phyloP scores from a whole-genome alignment of 2,329 filamentous ascomycete species.

The Colletotrichum godetiae region DNA sequence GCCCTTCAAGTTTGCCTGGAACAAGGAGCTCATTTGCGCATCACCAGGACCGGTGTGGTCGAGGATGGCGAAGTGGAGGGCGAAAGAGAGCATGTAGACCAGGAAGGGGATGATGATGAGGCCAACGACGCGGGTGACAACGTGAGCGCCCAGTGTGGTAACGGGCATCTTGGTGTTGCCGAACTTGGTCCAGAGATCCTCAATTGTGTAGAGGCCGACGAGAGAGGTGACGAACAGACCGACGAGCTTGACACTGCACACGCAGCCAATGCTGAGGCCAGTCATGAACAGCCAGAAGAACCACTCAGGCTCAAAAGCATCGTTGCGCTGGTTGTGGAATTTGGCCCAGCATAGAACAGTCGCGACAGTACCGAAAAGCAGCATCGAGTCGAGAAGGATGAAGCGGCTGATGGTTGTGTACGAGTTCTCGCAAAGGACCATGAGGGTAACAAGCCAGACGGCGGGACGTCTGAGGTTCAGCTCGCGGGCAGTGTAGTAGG shows the following conservation, averaged over 20 bases:
- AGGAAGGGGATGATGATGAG: constrained; percentile 89
- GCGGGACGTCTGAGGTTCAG: constrained; percentile 86
- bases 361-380: constrained; percentile 97
- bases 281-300: constrained; percentile 94
- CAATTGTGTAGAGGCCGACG: constrained; percentile 93
- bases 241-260: constrained; percentile 98
- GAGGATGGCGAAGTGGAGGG: constrained; percentile 91
- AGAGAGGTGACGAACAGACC: constrained; percentile 95
- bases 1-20: constrained; percentile 95
- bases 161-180: constrained; percentile 92
- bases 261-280: constrained; percentile 94
- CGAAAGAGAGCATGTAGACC: constrained; percentile 97
- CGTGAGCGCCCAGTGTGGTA: constrained; percentile 77
- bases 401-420: constrained; percentile 99
- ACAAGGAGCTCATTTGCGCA: constrained; percentile 99
- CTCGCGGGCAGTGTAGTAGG: constrained; percentile 94
- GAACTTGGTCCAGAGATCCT: constrained; percentile 99
- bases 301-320: constrained; percentile 92
- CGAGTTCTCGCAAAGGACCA: constrained; percentile 99
- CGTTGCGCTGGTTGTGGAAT: constrained; percentile 88
- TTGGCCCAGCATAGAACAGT: constrained; percentile 97
- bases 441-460: constrained; percentile 94
- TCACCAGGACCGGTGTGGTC: constrained; percentile 95
- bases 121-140: constrained; percentile 83
- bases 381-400: constrained; percentile 98